phyloP scores from a whole-genome alignment of 257 asterid species.

The Verbena officinalis region DNA sequence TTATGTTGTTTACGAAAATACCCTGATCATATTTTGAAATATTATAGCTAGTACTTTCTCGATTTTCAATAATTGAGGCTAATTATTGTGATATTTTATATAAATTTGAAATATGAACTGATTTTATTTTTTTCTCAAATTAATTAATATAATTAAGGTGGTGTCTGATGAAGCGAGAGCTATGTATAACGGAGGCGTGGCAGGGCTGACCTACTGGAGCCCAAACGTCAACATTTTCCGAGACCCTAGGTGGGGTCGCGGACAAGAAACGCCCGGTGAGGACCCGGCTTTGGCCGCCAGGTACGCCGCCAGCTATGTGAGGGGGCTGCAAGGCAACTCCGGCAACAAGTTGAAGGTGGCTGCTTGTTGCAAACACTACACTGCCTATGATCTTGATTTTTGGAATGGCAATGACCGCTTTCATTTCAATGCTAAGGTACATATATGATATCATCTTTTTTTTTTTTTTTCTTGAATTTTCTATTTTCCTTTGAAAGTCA shows the following conservation, averaged over 20 bases:
- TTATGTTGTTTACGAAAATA: too few relatives aligned
- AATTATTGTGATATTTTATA: too few relatives aligned
- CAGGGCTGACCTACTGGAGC: constrained; percentile 88
- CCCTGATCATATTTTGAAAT: too few relatives aligned
- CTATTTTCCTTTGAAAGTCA: too few relatives aligned
- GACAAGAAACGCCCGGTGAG: constrained; percentile 94
- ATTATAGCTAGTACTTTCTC: too few relatives aligned
- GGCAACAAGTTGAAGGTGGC: constrained; percentile 69
- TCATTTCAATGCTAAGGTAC: constrained; percentile 85
- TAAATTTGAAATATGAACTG: too few relatives aligned
- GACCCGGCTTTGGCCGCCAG: constrained; percentile 66
- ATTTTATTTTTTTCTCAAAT: too few relatives aligned
- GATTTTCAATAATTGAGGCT: too few relatives aligned
- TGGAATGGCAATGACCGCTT: constrained; percentile 79
- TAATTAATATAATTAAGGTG: constrained; percentile 53
- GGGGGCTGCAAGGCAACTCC: constrained; percentile 66
- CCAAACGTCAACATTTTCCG: constrained; percentile 91
- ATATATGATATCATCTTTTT: not conserved
- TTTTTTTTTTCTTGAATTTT: not conserved
- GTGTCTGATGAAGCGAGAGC: constrained; percentile 93
- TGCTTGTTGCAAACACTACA: constrained; percentile 89
- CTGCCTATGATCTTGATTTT: constrained; percentile 82
- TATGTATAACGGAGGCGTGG: constrained; percentile 85
- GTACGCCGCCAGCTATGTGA: constrained; percentile 71
- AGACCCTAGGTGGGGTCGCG: constrained; percentile 92